Base-by-base conservation (phyloP, 306 rosid genomes). In the Pyrus bretschneideri region DNA sequence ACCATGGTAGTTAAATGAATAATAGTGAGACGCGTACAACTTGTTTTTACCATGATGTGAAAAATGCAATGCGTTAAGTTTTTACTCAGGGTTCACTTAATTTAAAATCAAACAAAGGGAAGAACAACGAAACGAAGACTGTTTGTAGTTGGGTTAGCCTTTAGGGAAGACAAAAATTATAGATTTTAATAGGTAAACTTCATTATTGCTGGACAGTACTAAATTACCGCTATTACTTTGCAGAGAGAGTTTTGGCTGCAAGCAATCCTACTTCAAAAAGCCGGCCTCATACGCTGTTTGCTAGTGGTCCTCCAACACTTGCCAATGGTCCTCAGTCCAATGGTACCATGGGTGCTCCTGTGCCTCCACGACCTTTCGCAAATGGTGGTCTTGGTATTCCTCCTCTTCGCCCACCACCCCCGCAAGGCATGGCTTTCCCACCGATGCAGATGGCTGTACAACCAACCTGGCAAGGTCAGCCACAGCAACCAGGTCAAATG, bases 181-280 rank as follows among this genome's bases (percentile, higher is more conserved):
- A 11, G 13, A 44, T 44, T 44, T 10, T 10, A 44, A 44, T 44
- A 44, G 49, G 14, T 44, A 10, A 44, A 44, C 14, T 7, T 44
- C 14, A 44, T 44, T 11, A 11, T 44, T 44, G 12, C 49, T 44
- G 13, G 49, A 44, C 49, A 11, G 4, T 10, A 70, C 65, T 75
- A 35, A 76, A 61, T n/a, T 77, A 17, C 25, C 69, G 67, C 66
- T 4, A 65, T 67, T 49, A 6, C 78, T 59, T 45, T 84, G 84
- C 86, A 95, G 99, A 95, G 83, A 92, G 97, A 91, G 97, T 92
- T 80, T 82, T 95, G 93, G 99, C 97, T 78, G 93, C 97, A 49
- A 95, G 99, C 83, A 95, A 95, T 80, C 99, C 97, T 66, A 81
- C 89, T 31, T 91, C 92, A 69, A 95, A 89, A 84, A 95, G 96